phyloP scores from a whole-genome alignment of 2,329 filamentous ascomycete species.

The Pseudonectria buxi region DNA sequence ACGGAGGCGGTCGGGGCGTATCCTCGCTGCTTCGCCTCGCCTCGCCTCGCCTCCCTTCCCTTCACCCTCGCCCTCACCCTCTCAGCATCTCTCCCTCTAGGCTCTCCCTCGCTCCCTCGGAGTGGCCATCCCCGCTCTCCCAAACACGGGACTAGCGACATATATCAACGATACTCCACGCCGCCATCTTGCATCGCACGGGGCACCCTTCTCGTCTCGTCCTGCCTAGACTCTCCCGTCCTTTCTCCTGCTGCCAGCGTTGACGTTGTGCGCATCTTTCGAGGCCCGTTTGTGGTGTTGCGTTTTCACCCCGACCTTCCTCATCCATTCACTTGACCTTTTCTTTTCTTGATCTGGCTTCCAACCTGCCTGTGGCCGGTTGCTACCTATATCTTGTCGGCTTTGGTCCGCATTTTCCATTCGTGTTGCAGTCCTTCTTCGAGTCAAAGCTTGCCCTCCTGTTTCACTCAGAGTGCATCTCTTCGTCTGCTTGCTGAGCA shows the following conservation, averaged over 20 bases:
- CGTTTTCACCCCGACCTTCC: conserved; percentile 1
- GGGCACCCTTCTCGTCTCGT: neutral
- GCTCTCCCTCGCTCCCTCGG: neutral
- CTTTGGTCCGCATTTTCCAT: neutral
- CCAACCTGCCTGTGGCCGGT: no score
- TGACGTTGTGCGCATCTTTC: conserved; percentile 2
- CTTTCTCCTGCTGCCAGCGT: neutral
- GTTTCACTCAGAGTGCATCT: neutral
- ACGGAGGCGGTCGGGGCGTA: no score
- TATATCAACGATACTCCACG: neutral
- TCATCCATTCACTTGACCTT: no score
- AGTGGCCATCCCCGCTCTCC: neutral
- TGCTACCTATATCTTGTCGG: no score
- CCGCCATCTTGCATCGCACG: neutral
- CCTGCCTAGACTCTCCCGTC: neutral
- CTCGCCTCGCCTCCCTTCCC: neutral
- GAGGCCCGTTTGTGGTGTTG: conserved; percentile 1
- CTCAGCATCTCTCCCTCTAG: conserved; percentile 1
- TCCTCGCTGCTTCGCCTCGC: neutral
- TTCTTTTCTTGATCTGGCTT: no score
- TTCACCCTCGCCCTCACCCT: conserved; percentile 9
- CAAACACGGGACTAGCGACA: neutral
- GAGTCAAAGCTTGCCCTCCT: conserved; percentile 8
- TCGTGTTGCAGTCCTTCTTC: no score
- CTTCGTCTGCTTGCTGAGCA: conserved; percentile 3